These are phyloP conservation scores for Hebeloma cylindrosporum DNA, from an alignment of 768 basidiomycete species.

Conservation along the genomic window DNA sequence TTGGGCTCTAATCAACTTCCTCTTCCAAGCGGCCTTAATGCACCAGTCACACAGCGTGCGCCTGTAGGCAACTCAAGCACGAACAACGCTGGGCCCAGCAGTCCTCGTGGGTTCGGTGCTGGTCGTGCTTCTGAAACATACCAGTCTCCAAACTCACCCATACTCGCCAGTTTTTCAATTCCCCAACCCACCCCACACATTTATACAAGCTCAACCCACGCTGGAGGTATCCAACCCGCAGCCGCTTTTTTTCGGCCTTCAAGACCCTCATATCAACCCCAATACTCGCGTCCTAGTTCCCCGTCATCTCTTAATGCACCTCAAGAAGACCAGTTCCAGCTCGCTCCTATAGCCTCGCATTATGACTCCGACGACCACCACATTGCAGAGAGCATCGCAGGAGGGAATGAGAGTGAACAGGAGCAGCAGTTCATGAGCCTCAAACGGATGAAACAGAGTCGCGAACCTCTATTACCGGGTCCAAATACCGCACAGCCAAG, in stretches of 20 bases:
- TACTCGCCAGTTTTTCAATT: conserved; percentile 14
- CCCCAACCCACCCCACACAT: conserved; percentile 16
- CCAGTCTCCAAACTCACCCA: conserved; percentile 17
- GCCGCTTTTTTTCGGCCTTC: conserved; percentile 78
- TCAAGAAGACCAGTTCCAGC: conserved; percentile 30
- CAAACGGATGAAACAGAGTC: conserved; percentile 58
- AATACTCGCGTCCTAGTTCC: conserved; percentile 37
- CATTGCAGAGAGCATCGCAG: conserved; percentile 21
- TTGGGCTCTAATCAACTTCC: conserved; percentile 31
- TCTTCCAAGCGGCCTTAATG: conserved; percentile 34
- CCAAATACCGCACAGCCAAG: conserved; percentile 26
- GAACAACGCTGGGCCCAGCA: conserved; percentile 19
- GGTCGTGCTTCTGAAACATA: conserved; percentile 3
- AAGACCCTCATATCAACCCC: conserved; percentile 49
- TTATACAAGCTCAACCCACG: conserved; percentile 52
- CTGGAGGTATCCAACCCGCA: conserved; percentile 74
- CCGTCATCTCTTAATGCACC: conserved; percentile 20
- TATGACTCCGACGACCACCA: conserved; percentile 42
- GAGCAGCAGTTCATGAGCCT: conserved; percentile 34
- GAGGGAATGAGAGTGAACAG: conserved; percentile 22
- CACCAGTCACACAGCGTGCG: conserved; percentile 17
- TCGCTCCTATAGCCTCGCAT: conserved; percentile 39
- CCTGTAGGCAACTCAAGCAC: conserved; percentile 16
- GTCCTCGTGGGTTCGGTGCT: conserved; percentile 10
- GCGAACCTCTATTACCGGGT: conserved; percentile 72